A percentile compares a stretch with the other conserved stretches of the same genome.
These are phyloP conservation scores for Crithidia bombi DNA, from an alignment of 208 protist genomes.

Conservation along the genomic window DNA sequence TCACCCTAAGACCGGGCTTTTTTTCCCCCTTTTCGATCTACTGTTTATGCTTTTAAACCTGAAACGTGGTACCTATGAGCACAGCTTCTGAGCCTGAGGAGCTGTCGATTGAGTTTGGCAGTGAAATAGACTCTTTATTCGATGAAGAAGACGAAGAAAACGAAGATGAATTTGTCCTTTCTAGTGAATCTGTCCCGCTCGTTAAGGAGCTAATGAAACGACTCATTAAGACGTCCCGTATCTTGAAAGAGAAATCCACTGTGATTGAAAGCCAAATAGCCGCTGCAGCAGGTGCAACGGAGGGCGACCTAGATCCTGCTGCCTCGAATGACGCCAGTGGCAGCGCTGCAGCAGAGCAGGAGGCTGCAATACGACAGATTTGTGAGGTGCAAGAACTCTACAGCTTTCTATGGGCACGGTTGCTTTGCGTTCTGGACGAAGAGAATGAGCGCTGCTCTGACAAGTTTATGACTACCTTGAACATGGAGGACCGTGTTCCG, in stretches of 20 bases:
- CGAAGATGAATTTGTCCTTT: constrained; percentile 44
- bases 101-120: constrained; percentile 31
- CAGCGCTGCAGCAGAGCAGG: constrained; percentile 16
- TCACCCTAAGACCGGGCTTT: no score
- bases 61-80: constrained; percentile 8
- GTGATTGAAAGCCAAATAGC: constrained; percentile 24
- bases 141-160: constrained; percentile 39
- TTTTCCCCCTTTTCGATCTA: constrained; percentile 9
- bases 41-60: background rate
- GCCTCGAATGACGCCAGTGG: background rate
- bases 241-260: constrained; percentile 26
- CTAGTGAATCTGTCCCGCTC: constrained; percentile 31
- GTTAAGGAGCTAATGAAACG: constrained; percentile 57
- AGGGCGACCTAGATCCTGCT: constrained; percentile 8
- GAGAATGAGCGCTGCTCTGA: constrained; percentile 76
- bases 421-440: constrained; percentile 65
- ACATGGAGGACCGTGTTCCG: constrained; percentile 73
- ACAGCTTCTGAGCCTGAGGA: constrained; percentile 21
- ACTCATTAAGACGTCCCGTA: constrained; percentile 33
- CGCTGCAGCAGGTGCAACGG: background rate
- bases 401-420: constrained; percentile 41
- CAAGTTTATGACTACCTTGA: constrained; percentile 71
- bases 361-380: constrained; percentile 15
- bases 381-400: constrained; percentile 25
- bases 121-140: constrained; percentile 34